Base-by-base conservation (phyloP, 1,284 basidiomycete species). In the Ceratobasidium sp. region DNA sequence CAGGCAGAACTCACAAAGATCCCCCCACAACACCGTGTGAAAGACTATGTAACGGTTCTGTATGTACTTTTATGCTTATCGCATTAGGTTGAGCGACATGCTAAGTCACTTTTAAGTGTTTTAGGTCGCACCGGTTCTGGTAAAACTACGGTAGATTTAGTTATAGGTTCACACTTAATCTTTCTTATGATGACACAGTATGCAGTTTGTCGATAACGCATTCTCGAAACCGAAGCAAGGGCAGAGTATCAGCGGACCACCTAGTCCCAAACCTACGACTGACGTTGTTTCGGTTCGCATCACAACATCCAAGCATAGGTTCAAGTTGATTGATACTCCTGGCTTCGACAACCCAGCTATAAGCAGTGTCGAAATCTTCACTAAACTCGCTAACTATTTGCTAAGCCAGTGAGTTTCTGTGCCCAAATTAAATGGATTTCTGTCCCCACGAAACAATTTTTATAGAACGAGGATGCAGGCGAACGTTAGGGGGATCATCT, bases 261-360 rank as follows among this genome's bases (percentile, higher is more conserved):
- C 46, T 10, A 52, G 17, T 20, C 33, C 38, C 15, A 54, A 42
- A 54, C 50, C 67, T 38, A 69, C 67, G 2, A 38, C 52, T n/a
- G 50, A 67, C 33, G 50, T 69, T 56, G 38, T 56, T 42, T 56
- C 38, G 7, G 52, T 54, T 26, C 48, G 52, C 26, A 56, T 69
- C 38, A 69, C 65, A 6, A 67, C 50, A 10, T 67, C 46, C 20
- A 69, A 56, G 38, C 67, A 69, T 13, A 42, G 38, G 17, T 75
- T 66, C 62, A 66, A 66, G 61, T 23, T 75, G 38, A 66, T 75
- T 26, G 50, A 66, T 38, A 75, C 73, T n/a, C 73, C 73, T 20
- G 73, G 73, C 6, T 75, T 75, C 28, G 73, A 75, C 57, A 48
- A 56, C n/a, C 17, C 40, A 28, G 50, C 26, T n/a, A 40, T 40